phyloP scores from a whole-genome alignment of 2,329 filamentous ascomycete genomes.

The Hawksworthiomyces lignivorus region DNA sequence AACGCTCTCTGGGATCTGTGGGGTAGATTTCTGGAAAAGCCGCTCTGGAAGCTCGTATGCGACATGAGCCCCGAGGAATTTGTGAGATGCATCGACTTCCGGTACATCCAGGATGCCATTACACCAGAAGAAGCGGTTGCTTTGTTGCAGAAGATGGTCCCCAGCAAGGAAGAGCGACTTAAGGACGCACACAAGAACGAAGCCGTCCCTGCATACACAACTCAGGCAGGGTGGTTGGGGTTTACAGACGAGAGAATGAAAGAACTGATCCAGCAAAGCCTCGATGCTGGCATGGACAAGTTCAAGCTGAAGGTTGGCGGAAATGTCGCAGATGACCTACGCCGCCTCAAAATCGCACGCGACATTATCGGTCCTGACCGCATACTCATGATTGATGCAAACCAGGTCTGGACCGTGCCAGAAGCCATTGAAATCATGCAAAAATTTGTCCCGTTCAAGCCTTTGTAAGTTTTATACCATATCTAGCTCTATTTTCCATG shows the following conservation, averaged over 20 bases:
- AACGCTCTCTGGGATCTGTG: slow-evolving; percentile 92
- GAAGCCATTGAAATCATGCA: slow-evolving; percentile 80
- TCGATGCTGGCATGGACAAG: slow-evolving; percentile 49
- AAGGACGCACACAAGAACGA: slow-evolving; percentile 62
- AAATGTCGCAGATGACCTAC: slow-evolving; percentile 63
- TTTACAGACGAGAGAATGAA: slow-evolving; percentile 85
- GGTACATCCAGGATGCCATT: slow-evolving; percentile 89
- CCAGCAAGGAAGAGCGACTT: slow-evolving; percentile 61
- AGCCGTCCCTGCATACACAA: slow-evolving; percentile 86
- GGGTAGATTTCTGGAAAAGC: slow-evolving; percentile 78
- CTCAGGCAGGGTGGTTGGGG: slow-evolving; percentile 80
- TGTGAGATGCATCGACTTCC: slow-evolving; percentile 81
- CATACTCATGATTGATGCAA: slow-evolving; percentile 85
- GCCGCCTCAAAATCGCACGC: slow-evolving; percentile 63
- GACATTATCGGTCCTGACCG: slow-evolving; percentile 48
- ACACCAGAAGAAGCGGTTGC: slow-evolving; percentile 75
- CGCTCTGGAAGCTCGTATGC: slow-evolving; percentile 80
- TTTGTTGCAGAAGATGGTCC: slow-evolving; percentile 58
- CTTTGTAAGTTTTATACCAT: neutral
- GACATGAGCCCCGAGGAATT: slow-evolving; percentile 86
- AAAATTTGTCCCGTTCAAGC: neutral
- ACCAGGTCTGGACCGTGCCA: slow-evolving; percentile 85
- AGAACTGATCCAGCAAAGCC: slow-evolving; percentile 63
- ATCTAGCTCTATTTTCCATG: neutral
- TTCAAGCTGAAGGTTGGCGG: slow-evolving; percentile 77